Evolutionary conservation across 371 early-diverging fungal genomes (phyloP).

Genomic region (Rhizomucor pusillus): DNA sequence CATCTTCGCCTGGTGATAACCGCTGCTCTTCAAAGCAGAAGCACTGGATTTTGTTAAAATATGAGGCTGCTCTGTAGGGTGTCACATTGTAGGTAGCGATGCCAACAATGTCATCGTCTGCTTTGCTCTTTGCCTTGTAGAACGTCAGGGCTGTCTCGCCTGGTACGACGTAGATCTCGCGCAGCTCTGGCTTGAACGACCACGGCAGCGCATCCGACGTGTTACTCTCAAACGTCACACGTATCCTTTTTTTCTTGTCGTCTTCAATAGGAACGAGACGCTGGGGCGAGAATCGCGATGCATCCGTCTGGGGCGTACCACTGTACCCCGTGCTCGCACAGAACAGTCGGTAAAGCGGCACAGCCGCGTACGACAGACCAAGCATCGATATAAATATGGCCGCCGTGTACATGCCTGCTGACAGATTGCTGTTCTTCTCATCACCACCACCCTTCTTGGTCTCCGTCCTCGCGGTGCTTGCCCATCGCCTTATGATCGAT

Average conservation of each 20-base stretch:
- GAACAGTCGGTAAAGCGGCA: constrained; percentile 94
- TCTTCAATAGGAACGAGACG: constrained; percentile 58
- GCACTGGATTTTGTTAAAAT: constrained; percentile 99
- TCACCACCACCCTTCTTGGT: neutral
- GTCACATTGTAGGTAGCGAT: constrained; percentile 96
- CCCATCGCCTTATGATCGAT: no score
- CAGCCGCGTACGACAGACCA: constrained; percentile 93
- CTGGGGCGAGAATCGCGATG: constrained; percentile 51
- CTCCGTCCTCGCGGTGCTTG: no score
- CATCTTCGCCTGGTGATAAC: constrained; percentile 86
- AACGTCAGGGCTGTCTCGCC: constrained; percentile 98
- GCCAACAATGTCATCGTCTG: constrained; percentile 92
- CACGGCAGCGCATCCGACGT: constrained; percentile 84
- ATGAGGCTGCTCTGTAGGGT: constrained; percentile 88
- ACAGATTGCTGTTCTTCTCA: constrained; percentile 12
- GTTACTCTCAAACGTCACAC: constrained; percentile 83
- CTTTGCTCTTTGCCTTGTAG: constrained; percentile 91
- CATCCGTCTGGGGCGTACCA: constrained; percentile 78
- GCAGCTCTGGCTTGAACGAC: constrained; percentile 89
- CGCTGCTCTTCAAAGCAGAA: constrained; percentile 99
- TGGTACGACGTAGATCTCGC: constrained; percentile 83
- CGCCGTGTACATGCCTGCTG: constrained; percentile 69
- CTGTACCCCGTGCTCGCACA: constrained; percentile 92
- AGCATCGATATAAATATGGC: constrained; percentile 82
- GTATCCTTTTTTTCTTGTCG: constrained; percentile 61